These are phyloP conservation scores for Ogataea saltuana DNA, from an alignment of 805 yeast genomes.

Conservation along the genomic window DNA sequence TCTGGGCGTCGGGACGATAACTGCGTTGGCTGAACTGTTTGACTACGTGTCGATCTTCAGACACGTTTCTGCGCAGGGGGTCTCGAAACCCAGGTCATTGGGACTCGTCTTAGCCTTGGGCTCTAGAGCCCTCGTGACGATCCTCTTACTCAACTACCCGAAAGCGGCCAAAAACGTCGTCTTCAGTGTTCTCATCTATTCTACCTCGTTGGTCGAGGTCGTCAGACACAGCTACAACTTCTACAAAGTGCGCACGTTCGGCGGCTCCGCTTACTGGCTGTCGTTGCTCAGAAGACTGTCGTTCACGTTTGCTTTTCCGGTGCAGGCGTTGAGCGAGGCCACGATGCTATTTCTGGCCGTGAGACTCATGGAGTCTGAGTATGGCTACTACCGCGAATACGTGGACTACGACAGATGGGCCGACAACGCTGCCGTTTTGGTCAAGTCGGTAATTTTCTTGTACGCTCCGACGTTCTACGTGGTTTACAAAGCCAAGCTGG, in stretches of 20 bases:
- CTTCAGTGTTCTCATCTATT: constrained; percentile 26
- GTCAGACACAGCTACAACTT: constrained; percentile 28
- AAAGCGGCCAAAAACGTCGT: constrained; percentile 26
- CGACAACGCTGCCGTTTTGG: constrained; percentile 7
- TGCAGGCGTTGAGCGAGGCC: constrained; percentile 23
- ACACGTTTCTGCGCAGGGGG: constrained; percentile 11
- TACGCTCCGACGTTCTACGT: constrained; percentile 27
- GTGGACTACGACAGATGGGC: constrained; percentile 21
- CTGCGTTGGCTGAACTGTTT: constrained; percentile 23
- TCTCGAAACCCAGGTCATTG: constrained; percentile 13
- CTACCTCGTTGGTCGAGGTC: constrained; percentile 27
- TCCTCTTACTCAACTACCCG: constrained; percentile 29
- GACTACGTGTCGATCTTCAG: constrained; percentile 24
- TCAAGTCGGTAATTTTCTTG: constrained; percentile 17
- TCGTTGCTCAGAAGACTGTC: constrained; percentile 20
- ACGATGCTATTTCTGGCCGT: constrained; percentile 26
- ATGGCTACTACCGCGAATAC: constrained; percentile 20
- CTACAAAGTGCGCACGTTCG: constrained; percentile 31
- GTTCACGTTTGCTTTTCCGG: constrained; percentile 23
- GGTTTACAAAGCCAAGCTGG: constrained; percentile 25
- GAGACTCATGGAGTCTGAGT: constrained; percentile 21
- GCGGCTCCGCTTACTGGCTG: constrained; percentile 20
- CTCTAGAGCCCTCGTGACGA: constrained; percentile 18
- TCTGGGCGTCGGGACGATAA: constrained; percentile 17
- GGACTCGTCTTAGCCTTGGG: constrained; percentile 15